Evolutionary conservation across 306 rosid species (phyloP).

Genomic region (Castanopsis chinensis): DNA sequence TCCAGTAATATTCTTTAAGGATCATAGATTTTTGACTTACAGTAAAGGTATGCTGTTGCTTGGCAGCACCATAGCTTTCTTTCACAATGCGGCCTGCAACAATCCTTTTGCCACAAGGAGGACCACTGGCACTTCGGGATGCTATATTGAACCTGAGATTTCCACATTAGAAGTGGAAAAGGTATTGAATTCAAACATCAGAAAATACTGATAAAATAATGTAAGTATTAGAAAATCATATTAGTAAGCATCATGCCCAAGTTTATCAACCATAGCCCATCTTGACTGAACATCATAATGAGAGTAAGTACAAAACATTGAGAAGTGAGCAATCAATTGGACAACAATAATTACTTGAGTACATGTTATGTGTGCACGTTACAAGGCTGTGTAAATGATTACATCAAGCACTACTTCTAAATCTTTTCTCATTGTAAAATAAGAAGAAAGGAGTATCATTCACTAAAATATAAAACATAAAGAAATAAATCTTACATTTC

Average conservation of each 20-base stretch:
- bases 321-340: background rate
- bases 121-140: slow-evolving; percentile 71
- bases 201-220: background rate
- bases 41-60: slow-evolving; percentile 90
- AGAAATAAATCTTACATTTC: slow-evolving; percentile 55
- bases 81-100: slow-evolving; percentile 88
- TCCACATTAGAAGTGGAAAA: slow-evolving; percentile 7
- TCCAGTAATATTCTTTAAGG: background rate
- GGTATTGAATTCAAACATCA: background rate
- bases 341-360: background rate
- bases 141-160: slow-evolving; percentile 67
- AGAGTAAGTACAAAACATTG: background rate
- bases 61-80: slow-evolving; percentile 89
- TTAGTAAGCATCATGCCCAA: background rate
- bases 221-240: background rate
- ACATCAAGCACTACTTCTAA: background rate
- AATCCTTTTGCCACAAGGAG: slow-evolving; percentile 70
- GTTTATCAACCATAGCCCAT: background rate
- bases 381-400: background rate
- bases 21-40: slow-evolving; percentile 44
- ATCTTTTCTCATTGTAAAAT: background rate
- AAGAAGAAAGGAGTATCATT: background rate
- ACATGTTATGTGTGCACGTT: background rate
- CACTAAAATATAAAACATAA: background rate
- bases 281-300: background rate